Evolutionary conservation across 2,329 filamentous ascomycete genomes (phyloP).

Genomic region (Cyphellophora europaea): DNA sequence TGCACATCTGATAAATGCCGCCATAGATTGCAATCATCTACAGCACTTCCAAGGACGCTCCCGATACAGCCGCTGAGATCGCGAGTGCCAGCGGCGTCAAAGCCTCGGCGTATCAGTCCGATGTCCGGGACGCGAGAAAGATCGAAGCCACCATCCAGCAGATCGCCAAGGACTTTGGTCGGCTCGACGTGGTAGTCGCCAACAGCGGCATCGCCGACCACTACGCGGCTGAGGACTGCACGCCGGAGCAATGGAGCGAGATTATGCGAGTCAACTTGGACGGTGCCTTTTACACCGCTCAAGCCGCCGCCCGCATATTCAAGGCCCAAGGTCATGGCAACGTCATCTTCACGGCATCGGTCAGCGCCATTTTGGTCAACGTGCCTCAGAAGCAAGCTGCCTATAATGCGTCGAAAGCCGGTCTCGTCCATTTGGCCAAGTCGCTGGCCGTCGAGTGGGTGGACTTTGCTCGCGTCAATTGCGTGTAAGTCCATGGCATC

Average conservation of each 20-base stretch:
- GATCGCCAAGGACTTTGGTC: neutral
- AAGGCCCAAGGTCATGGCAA: constrained; percentile 26
- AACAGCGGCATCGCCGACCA: constrained; percentile 34
- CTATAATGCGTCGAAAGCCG: constrained; percentile 31
- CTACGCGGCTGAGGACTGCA: constrained; percentile 29
- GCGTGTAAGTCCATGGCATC: no score
- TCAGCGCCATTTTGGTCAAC: constrained; percentile 30
- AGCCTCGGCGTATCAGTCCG: constrained; percentile 25
- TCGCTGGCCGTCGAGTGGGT: constrained; percentile 31
- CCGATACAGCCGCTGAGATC: constrained; percentile 22
- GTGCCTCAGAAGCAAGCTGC: constrained; percentile 29
- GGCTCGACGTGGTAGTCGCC: constrained; percentile 23
- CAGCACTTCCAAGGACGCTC: no score
- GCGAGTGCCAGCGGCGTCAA: constrained; percentile 20
- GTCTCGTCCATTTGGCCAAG: constrained; percentile 27
- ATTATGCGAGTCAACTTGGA: constrained; percentile 31
- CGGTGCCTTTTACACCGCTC: constrained; percentile 28
- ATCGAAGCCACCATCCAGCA: constrained; percentile 24
- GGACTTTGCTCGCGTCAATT: constrained; percentile 29
- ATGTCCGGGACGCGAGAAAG: constrained; percentile 22
- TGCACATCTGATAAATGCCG: constrained; percentile 22
- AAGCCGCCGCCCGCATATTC: constrained; percentile 29
- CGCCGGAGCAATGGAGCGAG: constrained; percentile 29
- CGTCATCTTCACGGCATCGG: constrained; percentile 29
- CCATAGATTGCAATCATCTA: no score